Conservation (phyloP, 2,329 filamentous ascomycete genomes). For the Aspergillus ibericus region DNA sequence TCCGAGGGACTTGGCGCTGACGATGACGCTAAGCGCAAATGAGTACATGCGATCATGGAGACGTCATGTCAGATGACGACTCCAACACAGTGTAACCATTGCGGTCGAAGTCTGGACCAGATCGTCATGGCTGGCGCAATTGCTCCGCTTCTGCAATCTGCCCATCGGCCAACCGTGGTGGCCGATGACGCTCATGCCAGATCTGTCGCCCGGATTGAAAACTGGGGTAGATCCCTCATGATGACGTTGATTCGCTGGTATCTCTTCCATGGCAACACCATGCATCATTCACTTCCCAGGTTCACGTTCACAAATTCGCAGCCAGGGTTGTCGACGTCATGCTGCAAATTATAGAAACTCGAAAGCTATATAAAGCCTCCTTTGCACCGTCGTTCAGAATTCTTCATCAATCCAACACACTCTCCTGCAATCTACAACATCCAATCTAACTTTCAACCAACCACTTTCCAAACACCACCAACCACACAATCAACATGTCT, state of each 20-base stretch:
- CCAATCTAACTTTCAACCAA: background rate
- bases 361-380: conserved; percentile 25
- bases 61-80: conserved; percentile 4
- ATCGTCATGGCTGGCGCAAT: background rate
- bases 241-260: conserved; percentile 7
- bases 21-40: background rate
- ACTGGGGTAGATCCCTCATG: conserved; percentile 4
- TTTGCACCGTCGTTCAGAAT: background rate
- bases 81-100: too few relatives aligned
- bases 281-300: background rate
- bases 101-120: background rate
- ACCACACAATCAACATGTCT: conserved; percentile 53
- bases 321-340: conserved; percentile 22
- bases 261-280: background rate
- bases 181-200: conserved; percentile 1
- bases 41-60: background rate
- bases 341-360: background rate
- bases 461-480: background rate
- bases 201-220: background rate
- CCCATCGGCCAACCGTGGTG: background rate
- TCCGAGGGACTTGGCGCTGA: background rate
- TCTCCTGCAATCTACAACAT: background rate
- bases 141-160: background rate
- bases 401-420: background rate
- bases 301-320: background rate